Percentiles rank a stretch among this genome's conserved stretches.
Conservation (phyloP, 306 rosid genomes). For the Albizia julibrissin region DNA sequence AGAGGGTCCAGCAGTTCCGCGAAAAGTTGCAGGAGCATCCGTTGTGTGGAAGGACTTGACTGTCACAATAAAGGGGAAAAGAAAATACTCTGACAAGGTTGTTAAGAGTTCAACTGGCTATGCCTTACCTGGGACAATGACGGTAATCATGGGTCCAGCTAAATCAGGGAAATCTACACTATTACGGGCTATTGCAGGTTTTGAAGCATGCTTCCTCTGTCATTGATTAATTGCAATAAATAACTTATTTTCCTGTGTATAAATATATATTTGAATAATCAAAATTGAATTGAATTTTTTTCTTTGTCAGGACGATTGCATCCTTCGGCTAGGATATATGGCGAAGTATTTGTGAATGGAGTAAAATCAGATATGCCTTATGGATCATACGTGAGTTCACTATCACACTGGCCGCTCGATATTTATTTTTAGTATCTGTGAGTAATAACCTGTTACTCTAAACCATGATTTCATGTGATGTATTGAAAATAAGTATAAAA, state of each 20-base stretch:
- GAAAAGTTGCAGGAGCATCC: constrained; percentile 85
- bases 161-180: constrained; percentile 95
- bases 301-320: constrained; percentile 74
- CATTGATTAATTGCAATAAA: constrained; percentile 27
- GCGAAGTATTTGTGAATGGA: constrained; percentile 93
- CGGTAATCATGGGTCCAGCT: constrained; percentile 98
- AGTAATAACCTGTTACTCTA: background rate
- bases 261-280: constrained; percentile 27
- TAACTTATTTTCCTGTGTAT: background rate
- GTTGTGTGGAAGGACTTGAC: constrained; percentile 97
- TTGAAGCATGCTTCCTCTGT: constrained; percentile 29
- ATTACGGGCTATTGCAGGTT: constrained; percentile 89
- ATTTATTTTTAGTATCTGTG: constrained; percentile 2
- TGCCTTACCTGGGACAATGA: constrained; percentile 95
- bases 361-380: constrained; percentile 67
- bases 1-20: constrained; percentile 64
- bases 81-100: constrained; percentile 92
- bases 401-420: constrained; percentile 1
- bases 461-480: constrained; percentile 10
- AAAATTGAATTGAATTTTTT: constrained; percentile 34
- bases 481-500: background rate
- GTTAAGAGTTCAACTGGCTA: constrained; percentile 96
- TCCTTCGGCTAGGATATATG: constrained; percentile 81
- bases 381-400: constrained; percentile 85
- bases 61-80: constrained; percentile 84